Evolutionary conservation across 2,329 filamentous ascomycete genomes (phyloP).

Genomic region (Fusarium goolgardi): DNA sequence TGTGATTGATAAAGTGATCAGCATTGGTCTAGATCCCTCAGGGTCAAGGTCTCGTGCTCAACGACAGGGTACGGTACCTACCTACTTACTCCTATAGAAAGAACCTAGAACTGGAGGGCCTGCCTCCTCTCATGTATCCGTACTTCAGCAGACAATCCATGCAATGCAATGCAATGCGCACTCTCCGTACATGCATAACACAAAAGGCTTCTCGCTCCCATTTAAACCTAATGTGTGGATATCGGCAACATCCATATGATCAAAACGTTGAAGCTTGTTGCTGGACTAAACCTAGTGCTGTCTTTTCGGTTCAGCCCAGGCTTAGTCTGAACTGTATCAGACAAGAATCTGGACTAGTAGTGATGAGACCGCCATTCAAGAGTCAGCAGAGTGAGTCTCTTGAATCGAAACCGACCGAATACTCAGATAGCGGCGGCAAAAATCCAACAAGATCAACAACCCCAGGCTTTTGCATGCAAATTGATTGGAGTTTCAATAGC

Average conservation of each 20-base stretch:
- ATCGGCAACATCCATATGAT: conserved; percentile 1
- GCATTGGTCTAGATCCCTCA: conserved; percentile 29
- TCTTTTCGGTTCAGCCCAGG: background rate
- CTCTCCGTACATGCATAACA: background rate
- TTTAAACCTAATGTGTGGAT: conserved; percentile 2
- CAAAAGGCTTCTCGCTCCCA: background rate
- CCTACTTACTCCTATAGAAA: conserved; percentile 2
- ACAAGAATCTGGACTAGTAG: background rate
- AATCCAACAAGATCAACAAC: background rate
- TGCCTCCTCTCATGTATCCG: background rate
- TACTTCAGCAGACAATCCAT: background rate
- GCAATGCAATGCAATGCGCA: conserved; percentile 1
- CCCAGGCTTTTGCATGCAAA: background rate
- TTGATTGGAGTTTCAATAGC: background rate
- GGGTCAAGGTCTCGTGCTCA: conserved; percentile 30
- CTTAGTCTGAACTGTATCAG: conserved; percentile 8
- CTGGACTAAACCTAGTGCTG: background rate
- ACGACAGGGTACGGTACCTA: conserved; percentile 8
- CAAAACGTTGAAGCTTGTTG: background rate
- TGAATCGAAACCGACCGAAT: background rate
- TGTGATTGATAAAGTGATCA: conserved; percentile 33
- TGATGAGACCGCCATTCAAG: background rate
- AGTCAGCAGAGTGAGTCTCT: conserved; percentile 5
- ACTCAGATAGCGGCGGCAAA: background rate
- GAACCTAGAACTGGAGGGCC: background rate